These are phyloP conservation scores for Cercophora sp. DNA, from an alignment of 495 filamentous ascomycete species.

Conservation along the genomic window DNA sequence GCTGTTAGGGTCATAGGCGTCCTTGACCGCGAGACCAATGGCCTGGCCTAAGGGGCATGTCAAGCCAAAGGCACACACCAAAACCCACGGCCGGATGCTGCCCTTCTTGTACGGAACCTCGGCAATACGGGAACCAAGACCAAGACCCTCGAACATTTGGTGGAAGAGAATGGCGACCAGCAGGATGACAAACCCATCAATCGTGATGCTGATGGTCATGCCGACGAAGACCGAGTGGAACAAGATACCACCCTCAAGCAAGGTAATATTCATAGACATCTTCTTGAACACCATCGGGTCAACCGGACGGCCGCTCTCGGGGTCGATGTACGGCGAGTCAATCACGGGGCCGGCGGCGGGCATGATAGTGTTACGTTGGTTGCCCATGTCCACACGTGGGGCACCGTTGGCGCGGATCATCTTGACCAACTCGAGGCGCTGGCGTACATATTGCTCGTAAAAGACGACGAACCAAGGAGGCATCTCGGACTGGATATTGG, in stretches of 20 bases:
- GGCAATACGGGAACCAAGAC: constrained; percentile 60
- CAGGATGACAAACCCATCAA: constrained; percentile 61
- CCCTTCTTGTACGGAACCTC: constrained; percentile 46
- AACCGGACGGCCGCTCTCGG: constrained; percentile 37
- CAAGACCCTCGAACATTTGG: constrained; percentile 68
- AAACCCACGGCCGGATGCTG: constrained; percentile 56
- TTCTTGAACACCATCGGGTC: constrained; percentile 44
- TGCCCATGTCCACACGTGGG: constrained; percentile 13
- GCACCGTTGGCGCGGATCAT: constrained; percentile 33
- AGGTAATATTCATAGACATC: constrained; percentile 51
- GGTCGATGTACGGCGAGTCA: constrained; percentile 35
- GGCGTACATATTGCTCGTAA: constrained; percentile 52
- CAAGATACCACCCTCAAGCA: constrained; percentile 53
- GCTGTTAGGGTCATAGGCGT: constrained; percentile 59
- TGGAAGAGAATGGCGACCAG: constrained; percentile 68
- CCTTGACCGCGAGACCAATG: constrained; percentile 53
- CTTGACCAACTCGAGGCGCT: constrained; percentile 46
- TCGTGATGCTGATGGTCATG: constrained; percentile 63
- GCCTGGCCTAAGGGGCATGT: constrained; percentile 60
- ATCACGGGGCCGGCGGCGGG: constrained; percentile 6
- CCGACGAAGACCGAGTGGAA: constrained; percentile 65
- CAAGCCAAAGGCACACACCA: constrained; percentile 58
- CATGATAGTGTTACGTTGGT: constrained; percentile 23
- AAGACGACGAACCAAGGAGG: constrained; percentile 53
- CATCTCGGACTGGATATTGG: constrained; percentile 47